Conservation (phyloP, 1,284 basidiomycete genomes). For the Apiotrichum sp. region DNA sequence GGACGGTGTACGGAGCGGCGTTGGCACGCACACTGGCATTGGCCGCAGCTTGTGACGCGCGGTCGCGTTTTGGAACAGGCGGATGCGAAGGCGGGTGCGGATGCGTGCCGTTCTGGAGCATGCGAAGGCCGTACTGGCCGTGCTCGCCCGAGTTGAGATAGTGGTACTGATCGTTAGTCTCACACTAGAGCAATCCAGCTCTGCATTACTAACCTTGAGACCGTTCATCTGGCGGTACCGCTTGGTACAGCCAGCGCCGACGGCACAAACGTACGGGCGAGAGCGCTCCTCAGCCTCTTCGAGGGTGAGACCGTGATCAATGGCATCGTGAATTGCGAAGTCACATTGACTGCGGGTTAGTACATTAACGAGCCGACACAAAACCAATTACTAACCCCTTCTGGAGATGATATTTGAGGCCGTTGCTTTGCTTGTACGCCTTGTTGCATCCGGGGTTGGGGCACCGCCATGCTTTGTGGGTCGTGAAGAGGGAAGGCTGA, state of each 20-base stretch:
- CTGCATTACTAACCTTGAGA: slow-evolving; percentile 43
- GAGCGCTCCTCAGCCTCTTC: slow-evolving; percentile 72
- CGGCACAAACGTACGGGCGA: slow-evolving; percentile 79
- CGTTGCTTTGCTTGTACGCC: slow-evolving; percentile 95
- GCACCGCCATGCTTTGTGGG: slow-evolving; percentile 86
- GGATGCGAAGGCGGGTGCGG: slow-evolving; percentile 38
- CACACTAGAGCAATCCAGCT: no score
- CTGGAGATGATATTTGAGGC: slow-evolving; percentile 93
- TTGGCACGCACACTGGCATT: slow-evolving; percentile 6
- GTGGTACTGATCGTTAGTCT: slow-evolving; percentile 60
- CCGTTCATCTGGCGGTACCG: slow-evolving; percentile 99
- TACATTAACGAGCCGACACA: slow-evolving; percentile 50
- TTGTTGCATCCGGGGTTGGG: slow-evolving; percentile 97
- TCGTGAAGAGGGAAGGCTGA: slow-evolving; percentile 48
- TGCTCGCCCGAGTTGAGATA: slow-evolving; percentile 96
- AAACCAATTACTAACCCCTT: slow-evolving; percentile 29
- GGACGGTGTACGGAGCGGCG: slow-evolving; percentile 27
- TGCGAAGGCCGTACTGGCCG: slow-evolving; percentile 73
- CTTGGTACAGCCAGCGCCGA: slow-evolving; percentile 77
- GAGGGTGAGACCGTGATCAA: slow-evolving; percentile 64
- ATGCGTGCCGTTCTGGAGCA: slow-evolving; percentile 79
- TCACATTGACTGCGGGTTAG: slow-evolving; percentile 64
- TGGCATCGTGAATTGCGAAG: slow-evolving; percentile 69
- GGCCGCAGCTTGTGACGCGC: slow-evolving; percentile 7
- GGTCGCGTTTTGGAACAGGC: slow-evolving; percentile 20